These are phyloP conservation scores for Leersia perrieri DNA, from an alignment of 176 grass and related monocot genomes.

Conservation along the genomic window DNA sequence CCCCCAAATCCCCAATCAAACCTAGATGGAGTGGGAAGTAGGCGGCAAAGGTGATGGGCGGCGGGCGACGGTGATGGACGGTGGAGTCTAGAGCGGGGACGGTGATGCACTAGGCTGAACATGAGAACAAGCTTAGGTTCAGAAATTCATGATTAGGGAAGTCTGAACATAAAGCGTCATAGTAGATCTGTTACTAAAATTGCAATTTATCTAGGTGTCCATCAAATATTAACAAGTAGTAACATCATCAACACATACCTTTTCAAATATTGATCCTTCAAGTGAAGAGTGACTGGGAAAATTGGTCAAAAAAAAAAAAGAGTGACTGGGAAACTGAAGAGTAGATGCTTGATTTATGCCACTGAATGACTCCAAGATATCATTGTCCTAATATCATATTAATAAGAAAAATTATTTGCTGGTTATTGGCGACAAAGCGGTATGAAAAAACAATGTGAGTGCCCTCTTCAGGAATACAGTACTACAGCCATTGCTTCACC, in stretches of 20 bases:
- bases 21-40: too few relatives aligned
- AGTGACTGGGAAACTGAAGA: conserved; percentile 79
- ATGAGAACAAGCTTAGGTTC: too few relatives aligned
- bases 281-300: too few relatives aligned
- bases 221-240: not conserved
- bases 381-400: conserved; percentile 51
- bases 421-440: not conserved
- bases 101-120: too few relatives aligned
- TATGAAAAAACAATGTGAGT: not conserved
- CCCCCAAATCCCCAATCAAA: too few relatives aligned
- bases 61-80: too few relatives aligned
- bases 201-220: not conserved
- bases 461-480: not conserved
- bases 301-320: too few relatives aligned
- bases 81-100: too few relatives aligned
- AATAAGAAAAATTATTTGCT: conserved; percentile 16
- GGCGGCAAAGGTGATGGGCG: too few relatives aligned
- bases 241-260: conserved; percentile 42
- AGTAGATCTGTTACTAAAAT: too few relatives aligned
- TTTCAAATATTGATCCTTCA: conserved; percentile 69
- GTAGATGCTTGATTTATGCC: conserved; percentile 71
- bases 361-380: conserved; percentile 70
- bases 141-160: too few relatives aligned
- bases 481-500: not conserved
- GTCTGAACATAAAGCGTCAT: too few relatives aligned